Base-by-base conservation (phyloP, 495 filamentous ascomycete genomes). In the Xanthoparmelia taractica region DNA sequence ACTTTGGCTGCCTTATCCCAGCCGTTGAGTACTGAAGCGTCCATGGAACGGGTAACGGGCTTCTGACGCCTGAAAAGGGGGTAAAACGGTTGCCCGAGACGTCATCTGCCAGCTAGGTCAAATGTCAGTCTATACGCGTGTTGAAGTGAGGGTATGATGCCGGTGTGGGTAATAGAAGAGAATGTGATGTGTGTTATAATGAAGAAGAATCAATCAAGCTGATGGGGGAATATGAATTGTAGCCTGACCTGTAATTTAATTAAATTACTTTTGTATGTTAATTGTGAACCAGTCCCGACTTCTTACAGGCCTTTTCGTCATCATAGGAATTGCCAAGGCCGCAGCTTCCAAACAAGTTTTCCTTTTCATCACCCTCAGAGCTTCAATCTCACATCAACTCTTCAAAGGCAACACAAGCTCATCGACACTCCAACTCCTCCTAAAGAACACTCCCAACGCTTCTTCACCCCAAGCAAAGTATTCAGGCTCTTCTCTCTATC, bases 401-500 rank as follows among this genome's bases (percentile, higher is more conserved):
- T 33, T 7, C 29, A 54, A n/a, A n/a, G 17, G 15, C 50, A 54
- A 54, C 13, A 54, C 13, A 8, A n/a, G 1, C 29, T 3, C 29
- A 11, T 31, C 50, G 33, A 54, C 29, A 33, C 27, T 13, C 25
- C 18, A 4, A 47, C 2, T 20, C 40, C 12, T 12, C 13, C 38
- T n/a, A n/a, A n/a, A 40, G 8, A 40, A 2, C 17, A 15, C 5
- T 33, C 50, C 29, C 33, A 31, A 40, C 25, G n/a, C 5, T 2
- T 37, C 56, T 15, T 58, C 4, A 37, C 12, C 11, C 8, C 29
- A 23, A 50, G n/a, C 36, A 59, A 63, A 56, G 36, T 57, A 63
- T 40, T 34, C 17, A 15, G 20, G 31, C 25, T 57, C 31, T 57
- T 48, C 41, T 37, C 31, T 47, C n/a, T n/a, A n/a, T n/a, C n/a